These are phyloP conservation scores for Nemophila menziesii DNA, from an alignment of 257 asterid species.

Conservation along the genomic window DNA sequence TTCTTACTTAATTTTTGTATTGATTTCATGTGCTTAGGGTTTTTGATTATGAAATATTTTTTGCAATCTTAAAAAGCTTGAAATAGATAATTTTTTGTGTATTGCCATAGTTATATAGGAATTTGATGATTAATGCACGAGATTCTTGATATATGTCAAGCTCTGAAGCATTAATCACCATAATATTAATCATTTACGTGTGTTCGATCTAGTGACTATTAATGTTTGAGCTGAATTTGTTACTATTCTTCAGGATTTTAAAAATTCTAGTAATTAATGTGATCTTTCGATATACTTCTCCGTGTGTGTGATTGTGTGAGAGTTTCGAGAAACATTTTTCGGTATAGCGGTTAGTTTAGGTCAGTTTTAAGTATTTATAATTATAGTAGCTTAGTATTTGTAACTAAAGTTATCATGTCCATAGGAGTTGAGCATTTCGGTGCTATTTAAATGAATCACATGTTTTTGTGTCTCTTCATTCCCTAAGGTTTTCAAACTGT, in stretches of 20 bases:
- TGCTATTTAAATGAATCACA: background rate
- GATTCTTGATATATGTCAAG: background rate
- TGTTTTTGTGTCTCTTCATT: background rate
- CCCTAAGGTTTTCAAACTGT: background rate
- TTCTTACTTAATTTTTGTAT: background rate
- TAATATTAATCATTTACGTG: background rate
- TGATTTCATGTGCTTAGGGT: background rate
- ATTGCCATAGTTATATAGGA: background rate
- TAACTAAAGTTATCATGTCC: background rate
- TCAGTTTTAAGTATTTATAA: background rate
- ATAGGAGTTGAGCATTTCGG: background rate
- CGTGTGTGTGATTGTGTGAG: background rate
- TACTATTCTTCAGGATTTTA: background rate
- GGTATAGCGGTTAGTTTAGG: background rate
- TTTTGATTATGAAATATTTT: background rate
- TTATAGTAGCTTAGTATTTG: background rate
- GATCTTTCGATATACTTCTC: no score
- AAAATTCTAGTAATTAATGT: no score
- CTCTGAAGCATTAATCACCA: background rate
- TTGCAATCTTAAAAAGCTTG: background rate
- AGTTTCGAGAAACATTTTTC: background rate
- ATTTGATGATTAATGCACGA: background rate
- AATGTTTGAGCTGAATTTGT: background rate
- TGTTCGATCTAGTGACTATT: background rate
- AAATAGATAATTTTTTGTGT: background rate